These are phyloP conservation scores for Flaveria ramosissima DNA, from an alignment of 129 eudicot species.

Conservation along the genomic window DNA sequence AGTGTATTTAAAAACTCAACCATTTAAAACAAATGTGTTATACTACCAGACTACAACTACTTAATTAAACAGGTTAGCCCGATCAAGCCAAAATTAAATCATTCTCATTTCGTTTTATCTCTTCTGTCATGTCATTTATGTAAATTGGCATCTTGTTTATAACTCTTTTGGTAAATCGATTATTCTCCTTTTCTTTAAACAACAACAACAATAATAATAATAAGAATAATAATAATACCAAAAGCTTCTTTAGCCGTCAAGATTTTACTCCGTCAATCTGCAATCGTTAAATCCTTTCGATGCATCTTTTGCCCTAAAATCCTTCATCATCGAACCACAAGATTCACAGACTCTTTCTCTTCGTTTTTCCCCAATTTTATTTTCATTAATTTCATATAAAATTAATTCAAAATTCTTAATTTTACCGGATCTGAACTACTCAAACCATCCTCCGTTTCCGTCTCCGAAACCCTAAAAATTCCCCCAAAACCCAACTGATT, in stretches of 20 bases:
- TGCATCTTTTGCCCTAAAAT: constrained; percentile 14
- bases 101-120: neutral
- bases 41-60: too few species aligned
- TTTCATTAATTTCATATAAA: neutral
- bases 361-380: neutral
- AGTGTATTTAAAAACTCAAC: neutral
- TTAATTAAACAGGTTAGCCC: neutral
- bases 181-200: neutral
- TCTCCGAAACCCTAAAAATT: constrained; percentile 33
- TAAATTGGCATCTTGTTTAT: neutral
- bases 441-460: constrained; percentile 15
- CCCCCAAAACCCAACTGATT: constrained; percentile 33
- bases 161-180: constrained; percentile 4
- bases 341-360: neutral
- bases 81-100: neutral
- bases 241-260: constrained; percentile 19
- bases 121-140: neutral
- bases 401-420: neutral
- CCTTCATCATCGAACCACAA: neutral
- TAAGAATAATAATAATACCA: neutral
- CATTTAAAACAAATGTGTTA: too few species aligned
- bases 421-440: constrained; percentile 19
- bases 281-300: constrained; percentile 12
- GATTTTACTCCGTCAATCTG: constrained; percentile 22
- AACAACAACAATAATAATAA: neutral